phyloP scores from a whole-genome alignment of 116 monocot genomes.

The Posidonia oceanica region DNA sequence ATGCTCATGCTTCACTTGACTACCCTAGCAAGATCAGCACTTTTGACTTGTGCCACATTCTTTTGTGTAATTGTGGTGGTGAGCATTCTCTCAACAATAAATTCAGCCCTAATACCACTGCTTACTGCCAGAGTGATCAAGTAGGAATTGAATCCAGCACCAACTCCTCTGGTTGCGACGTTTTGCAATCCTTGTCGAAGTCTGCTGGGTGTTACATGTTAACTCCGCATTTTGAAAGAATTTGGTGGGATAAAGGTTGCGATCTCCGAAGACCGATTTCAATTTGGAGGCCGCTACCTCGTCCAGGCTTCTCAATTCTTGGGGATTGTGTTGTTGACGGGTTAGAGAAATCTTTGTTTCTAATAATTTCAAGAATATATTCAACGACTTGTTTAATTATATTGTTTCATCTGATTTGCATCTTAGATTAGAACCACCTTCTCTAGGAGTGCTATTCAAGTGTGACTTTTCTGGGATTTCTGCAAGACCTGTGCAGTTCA shows the following conservation, averaged over 20 bases:
- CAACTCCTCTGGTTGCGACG: constrained; percentile 64
- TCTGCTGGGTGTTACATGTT: constrained; percentile 46
- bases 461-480: constrained; percentile 53
- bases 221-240: constrained; percentile 91
- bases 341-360: constrained; percentile 18
- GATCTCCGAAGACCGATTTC: constrained; percentile 70
- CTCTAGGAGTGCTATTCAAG: constrained; percentile 78
- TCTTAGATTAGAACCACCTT: constrained; percentile 84
- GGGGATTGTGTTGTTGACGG: constrained; percentile 95
- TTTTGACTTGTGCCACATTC: constrained; percentile 67
- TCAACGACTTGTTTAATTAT: not conserved
- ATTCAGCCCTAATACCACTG: constrained; percentile 9
- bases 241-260: constrained; percentile 92
- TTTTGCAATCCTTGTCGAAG: constrained; percentile 58
- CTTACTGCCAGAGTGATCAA: constrained; percentile 10
- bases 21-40: constrained; percentile 26
- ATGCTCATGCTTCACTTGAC: constrained; percentile 50
- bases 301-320: constrained; percentile 62
- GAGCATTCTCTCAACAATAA: constrained; percentile 16
- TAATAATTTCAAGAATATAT: not conserved
- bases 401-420: constrained; percentile 2
- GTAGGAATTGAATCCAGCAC: constrained; percentile 14
- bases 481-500: constrained; percentile 73
- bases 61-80: constrained; percentile 36
- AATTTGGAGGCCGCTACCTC: constrained; percentile 70